phyloP scores from a whole-genome alignment of 768 basidiomycete species.

The Chalciporus sphaerocephalus region DNA sequence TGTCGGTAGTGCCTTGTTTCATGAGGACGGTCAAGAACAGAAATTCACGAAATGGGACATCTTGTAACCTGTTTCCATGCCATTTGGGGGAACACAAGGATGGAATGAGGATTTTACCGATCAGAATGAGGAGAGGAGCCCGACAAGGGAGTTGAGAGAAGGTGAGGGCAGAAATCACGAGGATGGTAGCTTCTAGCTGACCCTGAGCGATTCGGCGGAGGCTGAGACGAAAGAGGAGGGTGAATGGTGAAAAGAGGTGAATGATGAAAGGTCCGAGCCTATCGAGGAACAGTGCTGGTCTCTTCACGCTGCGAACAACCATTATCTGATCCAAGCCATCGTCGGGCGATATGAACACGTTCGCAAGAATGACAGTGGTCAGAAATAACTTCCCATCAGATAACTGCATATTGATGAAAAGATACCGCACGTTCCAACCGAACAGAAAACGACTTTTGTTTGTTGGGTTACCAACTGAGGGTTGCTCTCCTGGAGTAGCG shows the following conservation, averaged over 20 bases:
- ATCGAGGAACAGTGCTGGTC: slow-evolving; percentile 10
- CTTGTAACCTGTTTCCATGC: slow-evolving; percentile 22
- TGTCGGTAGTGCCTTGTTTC: neutral
- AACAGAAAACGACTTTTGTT: slow-evolving; percentile 11
- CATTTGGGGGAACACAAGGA: slow-evolving; percentile 9
- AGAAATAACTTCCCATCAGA: slow-evolving; percentile 21
- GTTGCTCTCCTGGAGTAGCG: slow-evolving; percentile 15
- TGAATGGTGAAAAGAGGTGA: slow-evolving; percentile 3
- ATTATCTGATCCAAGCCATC: slow-evolving; percentile 4
- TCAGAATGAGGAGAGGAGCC: slow-evolving; percentile 8
- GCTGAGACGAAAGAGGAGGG: neutral
- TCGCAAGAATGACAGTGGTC: slow-evolving; percentile 11
- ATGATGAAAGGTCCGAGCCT: slow-evolving; percentile 13
- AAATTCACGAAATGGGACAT: slow-evolving; percentile 3
- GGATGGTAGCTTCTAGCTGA: neutral
- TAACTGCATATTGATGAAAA: slow-evolving; percentile 22
- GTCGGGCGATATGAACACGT: slow-evolving; percentile 26
- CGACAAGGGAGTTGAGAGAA: slow-evolving; percentile 11
- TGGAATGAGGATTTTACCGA: slow-evolving; percentile 12
- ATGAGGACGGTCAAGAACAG: slow-evolving; percentile 8
- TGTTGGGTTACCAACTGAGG: slow-evolving; percentile 16
- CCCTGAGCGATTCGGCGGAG: slow-evolving; percentile 5
- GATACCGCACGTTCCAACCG: slow-evolving; percentile 15
- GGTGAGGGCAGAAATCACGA: neutral
- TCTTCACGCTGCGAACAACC: slow-evolving; percentile 12